phyloP scores from a whole-genome alignment of 257 asterid genomes.

The Solanum pimpinellifolium region DNA sequence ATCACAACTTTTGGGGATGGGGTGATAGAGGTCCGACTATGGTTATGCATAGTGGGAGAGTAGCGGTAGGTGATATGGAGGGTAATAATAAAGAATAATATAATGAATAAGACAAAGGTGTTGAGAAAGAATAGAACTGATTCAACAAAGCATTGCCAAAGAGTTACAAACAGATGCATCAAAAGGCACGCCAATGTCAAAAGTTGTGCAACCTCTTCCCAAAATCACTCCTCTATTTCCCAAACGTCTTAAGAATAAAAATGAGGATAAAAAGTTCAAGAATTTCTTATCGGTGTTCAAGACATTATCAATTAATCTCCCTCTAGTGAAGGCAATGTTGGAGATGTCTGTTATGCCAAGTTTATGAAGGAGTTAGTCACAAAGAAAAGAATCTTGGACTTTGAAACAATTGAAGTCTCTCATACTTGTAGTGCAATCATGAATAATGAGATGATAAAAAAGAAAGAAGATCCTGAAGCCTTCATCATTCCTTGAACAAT shows the following conservation, averaged over 20 bases:
- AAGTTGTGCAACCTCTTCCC: not conserved
- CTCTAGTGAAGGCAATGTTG: not conserved
- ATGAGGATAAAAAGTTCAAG: not conserved
- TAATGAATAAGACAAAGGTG: too few relatives aligned
- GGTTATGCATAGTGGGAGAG: not conserved
- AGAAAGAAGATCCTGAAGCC: not conserved
- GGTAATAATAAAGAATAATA: not conserved
- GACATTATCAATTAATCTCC: not conserved
- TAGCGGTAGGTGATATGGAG: not conserved
- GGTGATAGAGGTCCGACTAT: too few relatives aligned
- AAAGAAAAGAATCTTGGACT: not conserved
- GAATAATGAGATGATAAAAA: not conserved
- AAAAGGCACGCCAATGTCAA: not conserved
- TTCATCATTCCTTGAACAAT: not conserved
- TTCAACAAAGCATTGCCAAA: not conserved
- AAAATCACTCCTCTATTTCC: not conserved
- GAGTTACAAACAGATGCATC: not conserved
- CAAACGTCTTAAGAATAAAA: not conserved
- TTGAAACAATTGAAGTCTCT: not conserved
- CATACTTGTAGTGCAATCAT: not conserved
- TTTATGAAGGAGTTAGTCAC: not conserved
- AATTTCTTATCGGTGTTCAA: too few relatives aligned
- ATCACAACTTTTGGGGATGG: too few relatives aligned
- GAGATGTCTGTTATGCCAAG: not conserved
- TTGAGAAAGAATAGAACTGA: not conserved